Base-by-base conservation (phyloP, 306 rosid genomes). In the Lathyrus aphaca region DNA sequence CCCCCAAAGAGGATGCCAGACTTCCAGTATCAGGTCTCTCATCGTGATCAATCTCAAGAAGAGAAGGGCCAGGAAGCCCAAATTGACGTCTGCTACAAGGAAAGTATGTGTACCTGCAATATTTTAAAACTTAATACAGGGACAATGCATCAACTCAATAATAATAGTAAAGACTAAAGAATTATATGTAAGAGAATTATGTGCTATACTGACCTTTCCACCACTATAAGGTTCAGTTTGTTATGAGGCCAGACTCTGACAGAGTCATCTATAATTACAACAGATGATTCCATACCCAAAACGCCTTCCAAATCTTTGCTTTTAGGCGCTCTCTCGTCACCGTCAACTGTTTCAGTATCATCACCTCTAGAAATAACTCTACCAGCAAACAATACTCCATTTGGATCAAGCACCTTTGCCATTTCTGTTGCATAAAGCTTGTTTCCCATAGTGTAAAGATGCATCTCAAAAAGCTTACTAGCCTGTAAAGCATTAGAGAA, bases 221-320 rank as follows among this genome's bases (percentile, higher is more conserved):
- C 99, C 78, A 87, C 95, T 61, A 95, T 95, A 87, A 95, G 80
- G 91, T 95, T 95, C 80, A 89, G 75, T 84, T 91, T 95, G 83
- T 95, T 87, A 86, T 95, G 99, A 1, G 97, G 99, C 99, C 99
- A 95, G 68, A 95, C 99, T 91, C 94, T 86, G 71, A 91, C 94
- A 78, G 99, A 91, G 84, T 95, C 99, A 77, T 95, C 99, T 56
- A 95, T 79, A 81, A 95, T 91, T 45, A 95, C 92, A 71, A 95
- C 99, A 30, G 88, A 82, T 16, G 97, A 89, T 79, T 95, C 99
- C 99, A 95, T 89, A 65, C 99, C 99, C 89, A 95, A 81, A 82
- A 95, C 99, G 6, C 99, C 99, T 81, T 95, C 99, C 77, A 95
- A 77, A 86, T 95, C 97, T 87, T 95, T 95, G 85, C 82, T 91